Evolutionary conservation across 2,329 filamentous ascomycete genomes (phyloP), one percentile per base, ranked within the genome.

Genomic region (Fusarium burgessii): DNA sequence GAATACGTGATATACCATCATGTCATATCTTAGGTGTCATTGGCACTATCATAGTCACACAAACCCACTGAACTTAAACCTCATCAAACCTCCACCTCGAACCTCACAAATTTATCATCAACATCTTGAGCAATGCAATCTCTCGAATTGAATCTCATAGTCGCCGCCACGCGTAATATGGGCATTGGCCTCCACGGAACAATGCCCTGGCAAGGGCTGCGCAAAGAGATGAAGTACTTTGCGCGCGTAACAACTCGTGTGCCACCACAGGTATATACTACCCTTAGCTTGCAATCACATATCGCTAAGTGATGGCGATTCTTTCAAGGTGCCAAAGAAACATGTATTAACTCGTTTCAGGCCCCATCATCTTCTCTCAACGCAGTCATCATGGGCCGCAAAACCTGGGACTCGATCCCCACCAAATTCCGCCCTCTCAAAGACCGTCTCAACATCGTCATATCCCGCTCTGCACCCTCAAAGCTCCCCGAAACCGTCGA

Each of bases 371-470:
- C 78, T 1, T 74, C 82, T 43, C 62, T 83, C 72, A 95, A 95
- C 80, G 92, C 93, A 20, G 93, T 98, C 55, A 92, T 99, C 74
- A 99, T 99, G 96, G 96, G 96, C 66, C 92, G 96, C 77, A 98
- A 97, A 82, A 99, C 96, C 0, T 99, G 95, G 91, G 94, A 97
- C 56, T 94, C 91, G 71, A 95, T 99, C 66, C 95, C 96, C 4
- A 78, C 85, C 10, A 87, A 86, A 55, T 94, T 96, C 79, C 88
- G 94, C 5, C 96, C 96, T 20, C 86, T 99, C 36, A 91, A 89
- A 67, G 92, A 90, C 68, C 86, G 96, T 13, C 84, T 94, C 54
- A 98, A 97, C 80, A 89, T 98, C 42, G 89, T 98, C 71, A 85
- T 99, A 73, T 92, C 90, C 67, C 85, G 91, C 49, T 84, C 84